Conservation (phyloP, 2,329 filamentous ascomycete genomes). For the Emericellopsis cladophorae region DNA sequence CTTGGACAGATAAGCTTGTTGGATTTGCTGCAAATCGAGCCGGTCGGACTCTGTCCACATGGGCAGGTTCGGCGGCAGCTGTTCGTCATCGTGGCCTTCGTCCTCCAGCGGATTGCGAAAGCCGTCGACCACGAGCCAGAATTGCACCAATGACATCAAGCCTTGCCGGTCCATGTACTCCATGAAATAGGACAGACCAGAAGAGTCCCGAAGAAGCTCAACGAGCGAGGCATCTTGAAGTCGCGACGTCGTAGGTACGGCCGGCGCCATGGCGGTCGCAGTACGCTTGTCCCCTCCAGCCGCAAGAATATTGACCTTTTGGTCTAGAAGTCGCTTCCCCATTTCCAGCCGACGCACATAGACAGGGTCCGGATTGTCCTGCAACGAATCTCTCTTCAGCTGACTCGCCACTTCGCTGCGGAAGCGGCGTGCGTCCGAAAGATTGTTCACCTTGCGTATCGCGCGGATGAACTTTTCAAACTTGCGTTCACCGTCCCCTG, state of each 20-base stretch:
- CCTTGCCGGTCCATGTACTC: conserved; percentile 94
- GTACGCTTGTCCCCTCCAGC: conserved; percentile 44
- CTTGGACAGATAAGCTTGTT: conserved; percentile 76
- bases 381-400: conserved; percentile 68
- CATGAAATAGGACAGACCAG: conserved; percentile 96
- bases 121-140: conserved; percentile 96
- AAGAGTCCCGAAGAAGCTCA: conserved; percentile 80
- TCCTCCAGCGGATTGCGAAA: conserved; percentile 90
- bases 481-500: conserved; percentile 76
- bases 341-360: conserved; percentile 87
- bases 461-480: conserved; percentile 91
- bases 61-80: conserved; percentile 45
- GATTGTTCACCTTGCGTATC: conserved; percentile 76
- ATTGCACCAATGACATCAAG: conserved; percentile 83
- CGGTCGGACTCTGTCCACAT: conserved; percentile 78
- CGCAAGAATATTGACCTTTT: conserved; percentile 73
- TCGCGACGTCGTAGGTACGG: conserved; percentile 17
- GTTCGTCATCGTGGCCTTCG: conserved; percentile 51
- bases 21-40: conserved; percentile 79
- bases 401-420: conserved; percentile 88
- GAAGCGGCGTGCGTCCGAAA: conserved; percentile 87
- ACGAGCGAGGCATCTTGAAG: conserved; percentile 65
- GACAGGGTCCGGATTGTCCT: conserved; percentile 69
- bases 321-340: conserved; percentile 79
- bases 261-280: conserved; percentile 9